Evolutionary conservation across 345 rosid species (phyloP).

Genomic region (Eucalyptus cloeziana): DNA sequence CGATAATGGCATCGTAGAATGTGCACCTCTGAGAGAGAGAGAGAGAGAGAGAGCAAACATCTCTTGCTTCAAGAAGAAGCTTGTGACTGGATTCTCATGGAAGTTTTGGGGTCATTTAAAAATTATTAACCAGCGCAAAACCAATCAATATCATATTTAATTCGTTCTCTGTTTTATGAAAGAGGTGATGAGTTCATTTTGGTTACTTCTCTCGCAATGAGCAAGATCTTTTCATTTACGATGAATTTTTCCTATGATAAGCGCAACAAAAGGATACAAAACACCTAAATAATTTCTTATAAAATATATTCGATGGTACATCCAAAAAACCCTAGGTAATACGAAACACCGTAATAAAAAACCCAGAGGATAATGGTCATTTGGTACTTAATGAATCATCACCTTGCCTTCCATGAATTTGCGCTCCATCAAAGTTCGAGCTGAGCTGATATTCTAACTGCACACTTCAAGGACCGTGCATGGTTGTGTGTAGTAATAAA

Average conservation of each 20-base stretch:
- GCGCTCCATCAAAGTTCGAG: conserved; percentile 18
- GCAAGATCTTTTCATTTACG: neutral
- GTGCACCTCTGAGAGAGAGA: neutral
- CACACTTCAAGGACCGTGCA: neutral
- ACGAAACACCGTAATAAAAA: neutral
- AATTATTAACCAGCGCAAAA: neutral
- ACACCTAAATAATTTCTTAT: neutral
- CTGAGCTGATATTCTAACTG: neutral
- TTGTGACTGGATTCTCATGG: neutral
- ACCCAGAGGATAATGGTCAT: neutral
- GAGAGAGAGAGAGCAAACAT: conserved; percentile 21
- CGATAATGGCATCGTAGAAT: neutral
- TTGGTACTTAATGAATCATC: neutral
- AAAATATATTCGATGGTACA: neutral
- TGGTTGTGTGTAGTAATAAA: conserved; percentile 8
- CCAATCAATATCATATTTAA: neutral
- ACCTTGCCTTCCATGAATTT: neutral
- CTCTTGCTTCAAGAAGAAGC: conserved; percentile 40
- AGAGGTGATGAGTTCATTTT: neutral
- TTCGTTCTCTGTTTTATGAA: neutral
- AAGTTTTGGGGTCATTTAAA: neutral
- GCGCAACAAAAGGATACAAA: neutral
- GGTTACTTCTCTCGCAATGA: neutral
- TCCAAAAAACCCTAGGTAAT: neutral
- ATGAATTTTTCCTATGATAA: neutral